A percentile compares a stretch with the other conserved stretches of the same genome.
These are phyloP conservation scores for Botryotinia convoluta DNA, from an alignment of 2,329 filamentous ascomycete species.

Conservation along the genomic window DNA sequence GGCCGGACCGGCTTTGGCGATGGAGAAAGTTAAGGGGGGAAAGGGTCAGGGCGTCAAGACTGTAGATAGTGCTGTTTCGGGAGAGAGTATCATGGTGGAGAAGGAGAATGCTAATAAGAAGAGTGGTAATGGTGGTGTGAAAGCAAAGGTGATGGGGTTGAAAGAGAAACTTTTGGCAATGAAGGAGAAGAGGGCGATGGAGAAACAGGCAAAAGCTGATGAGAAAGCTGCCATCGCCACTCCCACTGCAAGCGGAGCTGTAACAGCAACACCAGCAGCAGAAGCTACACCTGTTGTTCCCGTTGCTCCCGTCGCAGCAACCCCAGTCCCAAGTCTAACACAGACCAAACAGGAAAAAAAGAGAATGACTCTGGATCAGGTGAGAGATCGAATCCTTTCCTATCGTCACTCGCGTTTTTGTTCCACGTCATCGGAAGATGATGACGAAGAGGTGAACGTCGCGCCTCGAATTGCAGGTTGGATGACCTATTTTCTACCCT, in stretches of 20 bases:
- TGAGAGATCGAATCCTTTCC: constrained; percentile 18
- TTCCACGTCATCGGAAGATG: neutral
- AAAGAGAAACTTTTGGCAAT: constrained; percentile 2
- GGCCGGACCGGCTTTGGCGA: constrained; percentile 8
- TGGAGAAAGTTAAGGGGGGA: neutral
- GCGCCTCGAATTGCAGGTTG: constrained; percentile 16
- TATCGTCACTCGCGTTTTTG: neutral
- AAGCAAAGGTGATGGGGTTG: constrained; percentile 4
- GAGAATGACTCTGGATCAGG: constrained; percentile 18
- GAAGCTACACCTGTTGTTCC: neutral
- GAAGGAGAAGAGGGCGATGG: neutral
- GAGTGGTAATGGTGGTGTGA: neutral
- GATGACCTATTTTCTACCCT: constrained; percentile 16
- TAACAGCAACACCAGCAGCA: neutral
- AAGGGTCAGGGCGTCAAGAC: neutral
- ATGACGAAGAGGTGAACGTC: neutral
- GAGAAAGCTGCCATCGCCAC: neutral
- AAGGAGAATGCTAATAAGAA: neutral
- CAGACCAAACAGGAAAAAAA: constrained; percentile 14
- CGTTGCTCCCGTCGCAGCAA: neutral
- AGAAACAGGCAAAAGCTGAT: neutral
- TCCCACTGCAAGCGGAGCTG: neutral
- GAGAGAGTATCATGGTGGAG: neutral
- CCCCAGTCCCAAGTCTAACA: neutral
- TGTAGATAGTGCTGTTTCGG: neutral